Conservation (phyloP, 164 flowering plant genomes). For the Protea cynaroides region DNA sequence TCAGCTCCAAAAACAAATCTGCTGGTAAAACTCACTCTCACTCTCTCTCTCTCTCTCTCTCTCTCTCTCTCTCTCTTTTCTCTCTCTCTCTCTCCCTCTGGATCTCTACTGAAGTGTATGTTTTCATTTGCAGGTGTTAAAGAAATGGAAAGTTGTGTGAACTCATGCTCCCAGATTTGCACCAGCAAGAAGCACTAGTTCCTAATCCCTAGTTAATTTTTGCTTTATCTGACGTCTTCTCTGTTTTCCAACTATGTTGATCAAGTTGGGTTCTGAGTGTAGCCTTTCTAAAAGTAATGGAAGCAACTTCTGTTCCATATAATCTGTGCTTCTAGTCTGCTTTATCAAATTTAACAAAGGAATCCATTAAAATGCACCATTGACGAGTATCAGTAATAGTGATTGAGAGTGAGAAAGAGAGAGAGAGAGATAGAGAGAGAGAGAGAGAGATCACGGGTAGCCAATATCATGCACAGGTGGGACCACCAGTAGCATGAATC, state of each 20-base stretch:
- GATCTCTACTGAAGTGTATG: not conserved
- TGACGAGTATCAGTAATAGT: no score
- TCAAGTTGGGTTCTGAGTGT: no score
- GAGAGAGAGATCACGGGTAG: no score
- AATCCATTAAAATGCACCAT: not conserved
- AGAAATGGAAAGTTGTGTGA: constrained; percentile 18
- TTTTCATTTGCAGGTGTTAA: constrained; percentile 11
- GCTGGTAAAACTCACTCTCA: constrained; percentile 12
- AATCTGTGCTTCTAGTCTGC: no score
- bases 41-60: constrained; percentile 2
- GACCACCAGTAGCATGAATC: no score
- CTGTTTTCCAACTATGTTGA: no score
- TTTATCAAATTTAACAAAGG: not conserved
- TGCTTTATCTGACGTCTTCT: no score
- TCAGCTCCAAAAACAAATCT: constrained; percentile 38
- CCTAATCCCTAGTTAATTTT: not conserved
- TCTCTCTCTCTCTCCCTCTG: constrained; percentile 3
- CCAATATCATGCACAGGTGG: no score
- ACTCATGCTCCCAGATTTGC: constrained; percentile 16
- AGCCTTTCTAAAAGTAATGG: no score
- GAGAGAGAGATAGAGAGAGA: no score
- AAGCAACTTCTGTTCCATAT: no score
- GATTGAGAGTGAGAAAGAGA: no score
- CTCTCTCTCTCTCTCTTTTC: constrained; percentile 2
- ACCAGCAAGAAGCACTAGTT: constrained; percentile 5